These are phyloP conservation scores for Lachnellula hyalina DNA, from an alignment of 2,329 filamentous ascomycete genomes.

Conservation along the genomic window DNA sequence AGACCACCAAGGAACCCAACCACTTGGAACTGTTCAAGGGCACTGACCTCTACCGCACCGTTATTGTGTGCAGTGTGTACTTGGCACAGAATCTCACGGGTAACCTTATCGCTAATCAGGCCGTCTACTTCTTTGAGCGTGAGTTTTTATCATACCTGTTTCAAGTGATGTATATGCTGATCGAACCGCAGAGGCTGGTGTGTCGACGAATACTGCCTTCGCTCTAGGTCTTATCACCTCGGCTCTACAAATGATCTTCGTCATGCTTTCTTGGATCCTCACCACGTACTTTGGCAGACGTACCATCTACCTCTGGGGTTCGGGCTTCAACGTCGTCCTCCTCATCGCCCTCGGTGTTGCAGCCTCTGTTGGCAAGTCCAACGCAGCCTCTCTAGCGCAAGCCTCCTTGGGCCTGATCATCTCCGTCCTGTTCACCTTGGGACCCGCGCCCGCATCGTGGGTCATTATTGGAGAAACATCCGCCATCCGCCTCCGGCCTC, in stretches of 20 bases:
- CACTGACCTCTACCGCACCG: constrained; percentile 48
- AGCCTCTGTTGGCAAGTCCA: constrained; percentile 42
- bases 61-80: constrained; percentile 54
- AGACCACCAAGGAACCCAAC: constrained; percentile 41
- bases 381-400: constrained; percentile 45
- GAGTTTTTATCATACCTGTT: constrained; percentile 9
- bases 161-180: constrained; percentile 20
- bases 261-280: constrained; percentile 63
- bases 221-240: constrained; percentile 60
- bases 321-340: constrained; percentile 46
- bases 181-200: constrained; percentile 52
- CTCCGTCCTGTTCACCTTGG: constrained; percentile 58
- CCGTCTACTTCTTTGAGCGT: constrained; percentile 52
- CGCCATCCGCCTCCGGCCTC: constrained; percentile 55
- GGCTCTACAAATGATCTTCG: constrained; percentile 54
- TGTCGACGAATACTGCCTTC: constrained; percentile 50
- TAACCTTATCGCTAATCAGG: constrained; percentile 59
- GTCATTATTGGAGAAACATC: constrained; percentile 65
- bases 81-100: constrained; percentile 55
- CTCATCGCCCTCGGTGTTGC: constrained; percentile 55
- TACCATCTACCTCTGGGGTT: constrained; percentile 59
- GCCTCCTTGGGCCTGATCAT: constrained; percentile 60
- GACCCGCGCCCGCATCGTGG: constrained; percentile 59
- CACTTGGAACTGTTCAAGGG: constrained; percentile 50
- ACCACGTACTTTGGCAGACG: constrained; percentile 59